Evolutionary conservation across 306 rosid genomes (phyloP), one percentile per base, ranked within the genome.

Genomic region (Corylus americana): DNA sequence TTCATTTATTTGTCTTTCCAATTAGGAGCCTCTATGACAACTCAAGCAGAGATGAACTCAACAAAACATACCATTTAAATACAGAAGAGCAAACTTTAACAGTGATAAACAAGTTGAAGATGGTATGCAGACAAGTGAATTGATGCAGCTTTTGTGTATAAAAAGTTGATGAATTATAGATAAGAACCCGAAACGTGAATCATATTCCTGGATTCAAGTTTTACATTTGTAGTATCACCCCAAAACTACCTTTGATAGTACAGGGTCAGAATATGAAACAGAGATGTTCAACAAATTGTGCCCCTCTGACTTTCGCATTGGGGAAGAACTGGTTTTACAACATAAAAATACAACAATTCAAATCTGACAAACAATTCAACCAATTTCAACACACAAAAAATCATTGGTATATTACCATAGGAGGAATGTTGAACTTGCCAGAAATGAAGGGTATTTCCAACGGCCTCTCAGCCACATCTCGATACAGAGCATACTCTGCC

Each of bases 401-500:
- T 92, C 91, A 93, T 22, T 85, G 92, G 84, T 95, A 93, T 81
- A 95, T 64, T 27, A 86, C 89, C 81, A 91, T 90, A 62, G 96
- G 93, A 62, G 99, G 99, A 84, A 91, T 58, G 86, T 84, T 91
- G 82, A 91, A 91, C 77, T 85, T 86, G 49, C 83, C 85, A 0
- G 91, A 85, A 47, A 96, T 64, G 81, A 96, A 96, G 5, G 99
- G 99, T 48, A 93, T 89, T 42, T 85, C 83, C 82, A 71, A 83
- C 0, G 85, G 86, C 2, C 89, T 90, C 70, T 87, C 84, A 1
- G 88, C 90, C 73, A 93, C 82, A 79, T 96, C 98, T 29, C 68
- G 88, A 66, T 96, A 96, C 55, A 96, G 90, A 2, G 78, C 93
- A 80, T 93, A 96, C 70, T 96, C 99, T 6, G 98, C 99, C 83